A percentile compares a stretch with the other conserved stretches of the same genome.
Evolutionary conservation across 2,329 filamentous ascomycete genomes (phyloP).

Genomic region (Clarireedia monteithiana): DNA sequence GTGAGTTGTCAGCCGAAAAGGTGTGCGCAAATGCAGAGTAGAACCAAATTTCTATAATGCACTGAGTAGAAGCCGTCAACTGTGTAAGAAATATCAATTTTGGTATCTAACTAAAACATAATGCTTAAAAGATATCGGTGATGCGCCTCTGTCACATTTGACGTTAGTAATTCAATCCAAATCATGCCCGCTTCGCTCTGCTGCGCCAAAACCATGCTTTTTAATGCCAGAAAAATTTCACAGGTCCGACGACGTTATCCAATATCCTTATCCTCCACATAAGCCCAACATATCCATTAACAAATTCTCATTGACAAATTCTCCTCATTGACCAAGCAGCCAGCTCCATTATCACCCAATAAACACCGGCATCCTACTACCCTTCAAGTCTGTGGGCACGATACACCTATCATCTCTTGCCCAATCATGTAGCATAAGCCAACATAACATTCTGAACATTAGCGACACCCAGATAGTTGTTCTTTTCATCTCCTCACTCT

Average conservation of each 20-base stretch:
- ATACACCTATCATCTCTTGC: constrained; percentile 45
- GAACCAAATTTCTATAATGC: too few relatives aligned
- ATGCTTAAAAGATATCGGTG: background rate
- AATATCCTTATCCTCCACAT: background rate
- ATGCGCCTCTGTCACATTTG: background rate
- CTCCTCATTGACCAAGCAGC: background rate
- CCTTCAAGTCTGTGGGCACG: constrained; percentile 44
- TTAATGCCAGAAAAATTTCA: background rate
- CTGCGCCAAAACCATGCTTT: background rate
- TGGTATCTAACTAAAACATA: background rate
- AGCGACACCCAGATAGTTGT: constrained; percentile 46
- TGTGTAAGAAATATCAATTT: too few relatives aligned
- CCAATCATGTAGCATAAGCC: constrained; percentile 50
- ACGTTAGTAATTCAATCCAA: background rate
- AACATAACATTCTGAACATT: constrained; percentile 50
- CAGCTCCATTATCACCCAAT: constrained; percentile 32
- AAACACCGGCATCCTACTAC: constrained; percentile 48
- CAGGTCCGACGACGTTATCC: background rate
- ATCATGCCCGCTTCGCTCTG: background rate
- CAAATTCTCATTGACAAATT: background rate
- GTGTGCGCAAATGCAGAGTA: too few relatives aligned
- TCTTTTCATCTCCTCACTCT: constrained; percentile 7
- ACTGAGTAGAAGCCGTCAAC: too few relatives aligned
- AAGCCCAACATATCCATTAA: background rate
- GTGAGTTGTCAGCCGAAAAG: too few relatives aligned